phyloP scores from a whole-genome alignment of 179 eudicot genomes.

The Nepenthes alata region DNA sequence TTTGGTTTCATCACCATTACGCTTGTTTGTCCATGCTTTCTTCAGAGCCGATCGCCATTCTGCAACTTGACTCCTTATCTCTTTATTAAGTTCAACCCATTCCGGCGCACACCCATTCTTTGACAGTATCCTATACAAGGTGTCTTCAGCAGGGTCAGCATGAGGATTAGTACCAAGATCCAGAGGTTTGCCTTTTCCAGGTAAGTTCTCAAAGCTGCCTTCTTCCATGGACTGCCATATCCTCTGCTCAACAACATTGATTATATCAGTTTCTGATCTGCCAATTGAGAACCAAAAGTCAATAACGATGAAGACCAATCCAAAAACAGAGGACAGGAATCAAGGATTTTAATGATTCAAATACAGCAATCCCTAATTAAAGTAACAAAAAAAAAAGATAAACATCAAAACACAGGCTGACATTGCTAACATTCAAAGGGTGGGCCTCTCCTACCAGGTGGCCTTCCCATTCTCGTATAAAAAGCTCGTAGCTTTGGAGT shows the following conservation, averaged over 20 bases:
- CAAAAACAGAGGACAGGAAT: no score
- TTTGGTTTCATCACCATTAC: slow-evolving; percentile 27
- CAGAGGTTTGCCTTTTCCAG: slow-evolving; percentile 83
- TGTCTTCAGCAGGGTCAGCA: slow-evolving; percentile 84
- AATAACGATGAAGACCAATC: no score
- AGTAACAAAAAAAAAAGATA: no score
- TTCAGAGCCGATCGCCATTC: slow-evolving; percentile 52
- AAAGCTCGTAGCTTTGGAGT: no score
- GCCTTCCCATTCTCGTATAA: no score
- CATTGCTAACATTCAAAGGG: no score
- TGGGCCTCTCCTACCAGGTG: no score
- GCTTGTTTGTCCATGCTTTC: slow-evolving; percentile 40
- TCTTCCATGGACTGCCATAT: slow-evolving; percentile 91
- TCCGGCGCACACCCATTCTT: slow-evolving; percentile 77
- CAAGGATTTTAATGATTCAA: not conserved
- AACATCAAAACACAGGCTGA: no score
- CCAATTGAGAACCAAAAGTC: not conserved
- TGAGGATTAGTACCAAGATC: slow-evolving; percentile 63
- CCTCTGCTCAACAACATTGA: slow-evolving; percentile 69
- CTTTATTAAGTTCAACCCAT: slow-evolving; percentile 90
- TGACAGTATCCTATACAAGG: slow-evolving; percentile 65
- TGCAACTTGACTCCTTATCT: slow-evolving; percentile 40
- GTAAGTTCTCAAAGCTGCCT: slow-evolving; percentile 76
- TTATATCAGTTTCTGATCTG: slow-evolving; percentile 83
- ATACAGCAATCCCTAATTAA: not conserved